A percentile compares a stretch with the other conserved stretches of the same genome.
These are phyloP conservation scores for Exidia glandulosa DNA, from an alignment of 768 basidiomycete species.

Conservation along the genomic window DNA sequence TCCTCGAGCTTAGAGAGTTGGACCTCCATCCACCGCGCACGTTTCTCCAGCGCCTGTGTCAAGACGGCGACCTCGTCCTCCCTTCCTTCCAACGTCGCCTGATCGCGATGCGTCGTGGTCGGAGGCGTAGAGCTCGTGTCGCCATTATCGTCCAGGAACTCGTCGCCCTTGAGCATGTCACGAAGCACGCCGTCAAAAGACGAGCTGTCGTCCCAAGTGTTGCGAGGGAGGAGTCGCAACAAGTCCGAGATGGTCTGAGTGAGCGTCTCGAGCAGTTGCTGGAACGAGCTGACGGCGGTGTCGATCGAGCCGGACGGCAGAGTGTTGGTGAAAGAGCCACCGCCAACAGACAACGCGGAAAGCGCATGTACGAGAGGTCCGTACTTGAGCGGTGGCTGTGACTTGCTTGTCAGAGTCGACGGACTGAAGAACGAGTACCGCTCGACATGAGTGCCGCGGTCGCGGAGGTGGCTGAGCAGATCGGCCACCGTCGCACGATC, in stretches of 20 bases:
- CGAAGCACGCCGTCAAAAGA: conserved; percentile 78
- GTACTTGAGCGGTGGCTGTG: conserved; percentile 74
- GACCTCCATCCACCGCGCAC: conserved; percentile 91
- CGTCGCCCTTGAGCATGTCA: conserved; percentile 83
- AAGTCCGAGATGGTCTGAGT: conserved; percentile 86
- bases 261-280: conserved; percentile 76
- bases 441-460: conserved; percentile 42
- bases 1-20: conserved; percentile 83
- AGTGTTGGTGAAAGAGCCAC: conserved; percentile 66
- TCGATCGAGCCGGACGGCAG: conserved; percentile 85
- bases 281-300: conserved; percentile 82
- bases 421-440: conserved; percentile 69
- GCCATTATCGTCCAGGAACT: conserved; percentile 66
- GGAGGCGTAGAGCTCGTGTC: conserved; percentile 19
- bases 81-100: conserved; percentile 39
- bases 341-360: conserved; percentile 76
- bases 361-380: conserved; percentile 77
- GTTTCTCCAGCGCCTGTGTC: conserved; percentile 72
- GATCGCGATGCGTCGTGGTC: background rate
- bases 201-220: conserved; percentile 84
- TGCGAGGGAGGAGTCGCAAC: conserved; percentile 72
- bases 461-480: conserved; percentile 56
- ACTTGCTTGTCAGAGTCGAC: conserved; percentile 59
- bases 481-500: conserved; percentile 41
- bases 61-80: conserved; percentile 81